phyloP scores from a whole-genome alignment of 2,329 filamentous ascomycete genomes.

The Penicillium brevicompactum region DNA sequence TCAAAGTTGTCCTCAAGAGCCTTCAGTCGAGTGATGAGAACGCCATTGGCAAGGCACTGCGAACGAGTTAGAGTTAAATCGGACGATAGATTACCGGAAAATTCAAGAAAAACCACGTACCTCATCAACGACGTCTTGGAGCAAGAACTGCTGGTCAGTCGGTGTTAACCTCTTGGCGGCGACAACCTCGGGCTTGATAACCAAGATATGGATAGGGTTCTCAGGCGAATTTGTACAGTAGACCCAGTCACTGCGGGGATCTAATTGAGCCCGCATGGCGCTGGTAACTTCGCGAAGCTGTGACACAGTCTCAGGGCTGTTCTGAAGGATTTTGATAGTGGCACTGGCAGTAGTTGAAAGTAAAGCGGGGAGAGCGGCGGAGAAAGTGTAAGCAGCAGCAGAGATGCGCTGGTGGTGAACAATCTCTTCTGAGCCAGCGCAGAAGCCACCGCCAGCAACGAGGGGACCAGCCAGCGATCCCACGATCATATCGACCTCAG shows the following conservation, averaged over 20 bases:
- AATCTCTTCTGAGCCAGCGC: conserved; percentile 85
- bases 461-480: conserved; percentile 88
- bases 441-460: conserved; percentile 93
- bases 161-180: conserved; percentile 66
- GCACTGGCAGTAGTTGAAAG: conserved; percentile 94
- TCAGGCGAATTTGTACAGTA: conserved; percentile 76
- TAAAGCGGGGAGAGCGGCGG: conserved; percentile 89
- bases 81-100: too few relatives aligned
- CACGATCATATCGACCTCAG: conserved; percentile 95
- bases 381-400: conserved; percentile 91
- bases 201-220: conserved; percentile 83
- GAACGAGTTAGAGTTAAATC: conserved; percentile 6
- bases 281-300: conserved; percentile 85
- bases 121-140: conserved; percentile 96
- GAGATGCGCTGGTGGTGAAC: conserved; percentile 96
- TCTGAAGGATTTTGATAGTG: conserved; percentile 81
- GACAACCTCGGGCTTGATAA: conserved; percentile 81
- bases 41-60: conserved; percentile 80
- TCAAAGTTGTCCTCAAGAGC: conserved; percentile 68
- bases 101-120: conserved; percentile 52
- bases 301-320: conserved; percentile 77
- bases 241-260: conserved; percentile 93
- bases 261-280: conserved; percentile 81
- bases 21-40: conserved; percentile 87
- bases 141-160: conserved; percentile 78